Conservation (phyloP, 169 alveolate species). For the Plasmodium gonderi region DNA sequence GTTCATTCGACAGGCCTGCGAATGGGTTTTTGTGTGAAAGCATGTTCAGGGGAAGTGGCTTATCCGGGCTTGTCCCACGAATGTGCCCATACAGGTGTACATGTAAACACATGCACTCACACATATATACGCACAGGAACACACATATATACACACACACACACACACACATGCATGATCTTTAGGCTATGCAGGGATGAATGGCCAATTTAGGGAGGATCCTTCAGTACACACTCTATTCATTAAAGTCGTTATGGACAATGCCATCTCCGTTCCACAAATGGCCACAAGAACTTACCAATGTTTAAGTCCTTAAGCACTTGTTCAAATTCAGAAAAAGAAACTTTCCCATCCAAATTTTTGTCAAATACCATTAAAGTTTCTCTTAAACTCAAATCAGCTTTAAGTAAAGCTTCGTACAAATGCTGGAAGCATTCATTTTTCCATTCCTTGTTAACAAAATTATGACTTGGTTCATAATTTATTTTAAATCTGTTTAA, state of each 20-base stretch:
- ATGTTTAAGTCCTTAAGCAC: conserved; percentile 83
- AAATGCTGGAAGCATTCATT: conserved; percentile 67
- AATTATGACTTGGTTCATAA: conserved; percentile 30
- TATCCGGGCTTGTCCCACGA: too few relatives aligned
- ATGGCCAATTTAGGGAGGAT: too few relatives aligned
- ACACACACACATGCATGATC: too few relatives aligned
- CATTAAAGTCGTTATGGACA: too few relatives aligned
- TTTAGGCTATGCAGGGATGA: too few relatives aligned
- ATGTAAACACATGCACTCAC: too few relatives aligned
- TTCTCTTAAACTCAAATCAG: conserved; percentile 86
- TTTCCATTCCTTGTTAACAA: conserved; percentile 40
- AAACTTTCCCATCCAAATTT: conserved; percentile 87
- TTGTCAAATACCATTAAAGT: conserved; percentile 87
- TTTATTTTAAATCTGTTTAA: conserved; percentile 75
- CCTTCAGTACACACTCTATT: too few relatives aligned
- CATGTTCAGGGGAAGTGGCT: too few relatives aligned
- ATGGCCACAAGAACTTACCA: conserved; percentile 49
- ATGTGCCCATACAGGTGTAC: not conserved
- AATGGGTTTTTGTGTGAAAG: not conserved
- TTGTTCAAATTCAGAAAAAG: conserved; percentile 87
- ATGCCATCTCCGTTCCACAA: too few relatives aligned
- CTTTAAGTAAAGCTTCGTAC: conserved; percentile 86
- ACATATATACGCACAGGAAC: too few relatives aligned
- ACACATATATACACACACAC: too few relatives aligned
- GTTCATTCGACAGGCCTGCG: conserved; percentile 87